phyloP scores from a whole-genome alignment of 2,329 filamentous ascomycete species.

The Claviceps fusiformis region DNA sequence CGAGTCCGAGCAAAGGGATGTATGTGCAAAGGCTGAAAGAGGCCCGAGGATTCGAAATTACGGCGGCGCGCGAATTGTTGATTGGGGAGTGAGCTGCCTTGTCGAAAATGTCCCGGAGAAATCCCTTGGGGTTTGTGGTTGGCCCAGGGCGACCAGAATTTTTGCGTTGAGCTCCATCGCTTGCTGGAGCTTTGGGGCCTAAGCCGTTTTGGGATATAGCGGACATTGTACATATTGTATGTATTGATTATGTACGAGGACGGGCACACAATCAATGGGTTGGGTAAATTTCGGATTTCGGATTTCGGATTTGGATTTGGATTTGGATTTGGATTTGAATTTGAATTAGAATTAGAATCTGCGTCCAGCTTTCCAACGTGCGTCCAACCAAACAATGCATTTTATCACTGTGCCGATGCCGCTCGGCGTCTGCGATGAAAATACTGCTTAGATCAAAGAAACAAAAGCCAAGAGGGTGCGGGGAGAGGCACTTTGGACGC shows the following conservation, averaged over 20 bases:
- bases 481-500: not conserved
- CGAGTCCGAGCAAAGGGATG: conserved; percentile 8
- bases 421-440: not conserved
- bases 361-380: no score
- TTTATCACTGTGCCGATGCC: not conserved
- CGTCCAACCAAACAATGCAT: not conserved
- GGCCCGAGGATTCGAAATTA: conserved; percentile 2
- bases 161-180: conserved; percentile 28
- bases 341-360: no score
- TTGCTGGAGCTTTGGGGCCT: conserved; percentile 19
- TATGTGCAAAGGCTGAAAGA: conserved; percentile 4
- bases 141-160: conserved; percentile 21
- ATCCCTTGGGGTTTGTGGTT: conserved; percentile 23
- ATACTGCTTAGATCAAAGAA: not conserved
- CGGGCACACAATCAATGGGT: not conserved
- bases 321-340: not conserved
- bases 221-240: not conserved
- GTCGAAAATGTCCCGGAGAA: conserved; percentile 17
- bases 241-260: not conserved
- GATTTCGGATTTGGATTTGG: no score
- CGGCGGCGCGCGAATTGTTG: conserved; percentile 18
- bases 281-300: not conserved
- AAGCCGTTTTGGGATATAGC: conserved; percentile 17
- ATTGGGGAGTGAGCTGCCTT: conserved; percentile 14
- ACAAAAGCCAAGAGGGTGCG: not conserved